Conservation (phyloP, 129 eudicot genomes). For the Tagetes patula region DNA sequence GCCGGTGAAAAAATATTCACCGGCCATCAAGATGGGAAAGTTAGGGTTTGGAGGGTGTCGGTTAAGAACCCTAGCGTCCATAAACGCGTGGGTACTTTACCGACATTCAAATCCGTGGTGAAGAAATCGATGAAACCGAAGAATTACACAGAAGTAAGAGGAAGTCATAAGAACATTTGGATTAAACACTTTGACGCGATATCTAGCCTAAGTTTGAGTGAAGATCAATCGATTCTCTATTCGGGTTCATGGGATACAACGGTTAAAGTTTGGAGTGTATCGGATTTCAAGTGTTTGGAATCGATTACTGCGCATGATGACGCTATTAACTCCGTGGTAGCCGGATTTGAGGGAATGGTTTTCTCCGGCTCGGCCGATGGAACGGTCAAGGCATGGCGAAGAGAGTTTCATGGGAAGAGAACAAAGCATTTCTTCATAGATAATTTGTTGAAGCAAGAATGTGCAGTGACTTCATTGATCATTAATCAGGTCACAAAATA, state of each 20-base stretch:
- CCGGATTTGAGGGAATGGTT: constrained; percentile 75
- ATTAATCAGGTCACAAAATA: constrained; percentile 25
- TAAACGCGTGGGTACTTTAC: constrained; percentile 64
- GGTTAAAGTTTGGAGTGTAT: constrained; percentile 69
- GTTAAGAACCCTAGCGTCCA: constrained; percentile 58
- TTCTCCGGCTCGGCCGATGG: constrained; percentile 90
- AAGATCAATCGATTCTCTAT: constrained; percentile 56
- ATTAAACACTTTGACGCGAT: constrained; percentile 74
- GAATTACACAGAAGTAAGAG: constrained; percentile 56
- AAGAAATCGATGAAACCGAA: constrained; percentile 65
- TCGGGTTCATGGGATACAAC: constrained; percentile 87
- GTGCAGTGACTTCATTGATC: constrained; percentile 68
- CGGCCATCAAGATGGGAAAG: constrained; percentile 88
- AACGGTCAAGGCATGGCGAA: constrained; percentile 67
- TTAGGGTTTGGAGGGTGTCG: constrained; percentile 75
- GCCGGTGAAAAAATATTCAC: constrained; percentile 61
- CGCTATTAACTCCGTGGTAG: constrained; percentile 70
- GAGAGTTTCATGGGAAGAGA: constrained; percentile 73
- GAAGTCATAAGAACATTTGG: constrained; percentile 52
- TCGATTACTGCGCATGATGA: constrained; percentile 68
- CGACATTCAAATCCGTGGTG: constrained; percentile 50
- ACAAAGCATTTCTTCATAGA: constrained; percentile 72
- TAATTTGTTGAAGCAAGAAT: constrained; percentile 66
- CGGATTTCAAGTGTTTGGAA: constrained; percentile 71
- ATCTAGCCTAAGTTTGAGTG: constrained; percentile 61